Base-by-base conservation (phyloP, 2,329 filamentous ascomycete species). In the Colletotrichum lindemuthianum region DNA sequence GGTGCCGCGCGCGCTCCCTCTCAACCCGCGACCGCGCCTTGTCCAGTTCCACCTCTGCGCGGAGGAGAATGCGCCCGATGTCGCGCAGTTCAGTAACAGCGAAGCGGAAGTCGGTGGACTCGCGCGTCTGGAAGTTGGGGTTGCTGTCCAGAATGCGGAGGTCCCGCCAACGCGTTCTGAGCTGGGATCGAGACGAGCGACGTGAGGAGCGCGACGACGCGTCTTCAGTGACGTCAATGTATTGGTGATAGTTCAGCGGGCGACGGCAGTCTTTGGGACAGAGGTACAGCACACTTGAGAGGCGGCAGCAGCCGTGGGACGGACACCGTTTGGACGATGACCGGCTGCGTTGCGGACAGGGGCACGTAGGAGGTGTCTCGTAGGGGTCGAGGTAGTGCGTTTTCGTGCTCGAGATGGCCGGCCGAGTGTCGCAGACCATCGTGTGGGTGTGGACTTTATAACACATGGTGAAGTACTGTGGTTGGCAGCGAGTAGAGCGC, bases 361-460 rank as follows among this genome's bases (percentile, higher is more conserved):
- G 13, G 63, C 74, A 76, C 7, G 15, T 9, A 1, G 34, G 8
- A 0, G 74, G 69, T 2, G 48, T 8, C 0, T 65, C 54, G 60
- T 75, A 73, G 8, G 71, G 61, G 48, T 74, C 68, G 13, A 73
- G 51, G 40, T 70, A 69, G n/a, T 52, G 8, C n/a, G 54, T 54
- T 1, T n/a, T 9, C 13, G 70, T 72, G 41, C 71, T 68, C 1
- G 69, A 72, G 12, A 75, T 59, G 54, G 72, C 13, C 6, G 73
- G 72, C 6, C 74, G 70, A 39, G 67, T 55, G 54, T 76, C 73
- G 69, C 74, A 76, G 11, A 59, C 49, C 50, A 75, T 65, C 3
- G 63, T 72, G 61, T 76, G 74, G 4, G 67, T 70, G 51, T 69
- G 33, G 16, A 70, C 63, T n/a, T 63, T 67, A 60, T 69, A 69